A percentile compares a stretch with the other conserved stretches of the same genome.
Conservation (phyloP, 306 rosid species). For the Begonia peltatifolia region DNA sequence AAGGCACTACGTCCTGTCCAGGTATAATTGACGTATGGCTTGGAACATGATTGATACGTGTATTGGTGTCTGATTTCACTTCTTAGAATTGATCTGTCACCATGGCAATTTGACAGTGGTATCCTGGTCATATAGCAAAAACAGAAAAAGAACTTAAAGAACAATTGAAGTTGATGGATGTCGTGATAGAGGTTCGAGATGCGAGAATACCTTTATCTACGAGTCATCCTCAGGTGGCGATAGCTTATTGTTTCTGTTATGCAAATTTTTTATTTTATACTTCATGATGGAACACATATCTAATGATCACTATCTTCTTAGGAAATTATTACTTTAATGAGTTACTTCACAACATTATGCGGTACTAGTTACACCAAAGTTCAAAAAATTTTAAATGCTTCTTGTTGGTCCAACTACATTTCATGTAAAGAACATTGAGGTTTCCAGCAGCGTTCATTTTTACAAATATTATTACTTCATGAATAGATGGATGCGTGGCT, state of each 20-base stretch:
- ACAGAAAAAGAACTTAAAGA: constrained; percentile 82
- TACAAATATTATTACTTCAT: constrained; percentile 9
- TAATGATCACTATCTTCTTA: neutral
- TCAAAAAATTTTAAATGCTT: too few relatives aligned
- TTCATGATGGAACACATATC: neutral
- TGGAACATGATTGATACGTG: constrained; percentile 2
- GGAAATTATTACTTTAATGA: neutral
- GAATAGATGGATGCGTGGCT: constrained; percentile 82
- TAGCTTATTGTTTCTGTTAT: neutral
- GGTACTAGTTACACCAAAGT: constrained; percentile 1
- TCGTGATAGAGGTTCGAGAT: constrained; percentile 86
- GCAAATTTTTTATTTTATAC: neutral
- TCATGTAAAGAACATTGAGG: too few relatives aligned
- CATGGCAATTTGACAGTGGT: constrained; percentile 54
- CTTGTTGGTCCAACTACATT: too few relatives aligned
- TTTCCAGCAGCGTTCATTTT: neutral
- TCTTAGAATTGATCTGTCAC: neutral
- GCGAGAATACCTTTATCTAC: constrained; percentile 89
- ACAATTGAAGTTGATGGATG: constrained; percentile 87
- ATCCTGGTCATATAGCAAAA: constrained; percentile 97
- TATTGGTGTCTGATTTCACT: neutral
- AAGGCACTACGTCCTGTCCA: constrained; percentile 77
- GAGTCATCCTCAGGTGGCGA: constrained; percentile 70
- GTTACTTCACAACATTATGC: constrained; percentile 4
- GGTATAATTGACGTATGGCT: constrained; percentile 23